Evolutionary conservation across 2,329 filamentous ascomycete species (phyloP), one percentile per base, ranked within the genome.

Genomic region (Aspergillus hortae): DNA sequence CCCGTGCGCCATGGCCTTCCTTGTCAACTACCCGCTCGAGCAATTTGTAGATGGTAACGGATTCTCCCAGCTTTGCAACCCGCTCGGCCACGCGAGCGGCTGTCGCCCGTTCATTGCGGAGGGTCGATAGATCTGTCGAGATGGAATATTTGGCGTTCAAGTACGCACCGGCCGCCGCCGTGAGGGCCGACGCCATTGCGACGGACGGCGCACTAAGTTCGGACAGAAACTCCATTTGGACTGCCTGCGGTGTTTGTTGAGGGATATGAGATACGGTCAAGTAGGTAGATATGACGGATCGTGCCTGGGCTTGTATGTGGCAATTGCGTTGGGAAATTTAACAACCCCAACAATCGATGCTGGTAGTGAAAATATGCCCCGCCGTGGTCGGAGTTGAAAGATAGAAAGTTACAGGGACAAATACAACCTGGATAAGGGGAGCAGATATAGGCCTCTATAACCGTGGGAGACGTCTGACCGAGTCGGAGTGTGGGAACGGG

Each of bases 121-220:
- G 60, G 2, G 65, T 54, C 7, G 63, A 53, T 4, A 78, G 38
- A 58, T 78, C 75, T 4, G 66, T 70, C 2, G 67, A 68, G 36
- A 78, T 65, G 1, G 66, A 63, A 32, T 74, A 64, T 52, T 71
- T 76, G 5, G 74, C 75, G 61, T 77, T 74, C 11, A 77, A 53
- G 55, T 77, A 77, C 15, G 70, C 70, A 4, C 66, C 69, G 1
- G 66, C 65, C 4, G 70, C 67, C 1, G 67, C 58, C 0, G 69
- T 59, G 17, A 73, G 52, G 21, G 70, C 70, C 3, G 71, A 71
- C 19, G 65, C 66, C 47, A 68, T 55, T 4, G 66, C 67, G 60
- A 70, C 48, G 2, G 67, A 57, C 23, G 68, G 62, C 45, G 47
- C 55, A 33, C 59, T 56, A 15, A 64, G 54, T 30, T 67, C 64